Conservation (phyloP, 352 stramenopile species). For the Pelagophyceae sp. region DNA sequence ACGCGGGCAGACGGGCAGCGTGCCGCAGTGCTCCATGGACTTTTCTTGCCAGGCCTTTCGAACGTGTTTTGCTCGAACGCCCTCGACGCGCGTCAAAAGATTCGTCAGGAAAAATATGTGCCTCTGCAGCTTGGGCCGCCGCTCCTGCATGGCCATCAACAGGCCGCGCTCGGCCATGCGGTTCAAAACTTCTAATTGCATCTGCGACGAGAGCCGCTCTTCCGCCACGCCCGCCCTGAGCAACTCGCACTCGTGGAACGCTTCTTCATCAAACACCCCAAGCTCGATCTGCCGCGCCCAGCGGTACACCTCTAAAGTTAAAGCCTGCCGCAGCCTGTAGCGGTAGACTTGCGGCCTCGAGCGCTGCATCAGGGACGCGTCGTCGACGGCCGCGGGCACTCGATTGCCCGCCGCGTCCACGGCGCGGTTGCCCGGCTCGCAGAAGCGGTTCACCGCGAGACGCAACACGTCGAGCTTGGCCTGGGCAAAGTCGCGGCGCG, state of each 20-base stretch:
- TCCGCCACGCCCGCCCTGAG: not conserved
- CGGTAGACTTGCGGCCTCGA: constrained; percentile 2
- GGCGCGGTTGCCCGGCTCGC: not conserved
- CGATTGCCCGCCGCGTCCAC: not conserved
- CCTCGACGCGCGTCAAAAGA: not conserved
- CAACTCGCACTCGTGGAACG: constrained; percentile 12
- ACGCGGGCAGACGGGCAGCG: not conserved
- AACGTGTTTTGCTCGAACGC: not conserved
- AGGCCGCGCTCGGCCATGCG: not conserved
- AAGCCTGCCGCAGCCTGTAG: constrained; percentile 7
- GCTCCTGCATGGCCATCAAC: constrained; percentile 12
- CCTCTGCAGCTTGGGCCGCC: constrained; percentile 1
- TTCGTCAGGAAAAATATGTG: not conserved
- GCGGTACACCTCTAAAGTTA: constrained; percentile 12
- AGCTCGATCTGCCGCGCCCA: constrained; percentile 11
- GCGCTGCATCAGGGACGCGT: constrained; percentile 8
- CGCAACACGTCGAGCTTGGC: constrained; percentile 12
- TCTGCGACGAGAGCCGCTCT: not conserved
- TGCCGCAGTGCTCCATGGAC: constrained; percentile 7
- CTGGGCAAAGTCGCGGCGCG: not conserved
- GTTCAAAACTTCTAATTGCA: constrained; percentile 3
- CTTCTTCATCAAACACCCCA: constrained; percentile 3
- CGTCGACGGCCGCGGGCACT: not conserved
- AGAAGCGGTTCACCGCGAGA: constrained; percentile 12
- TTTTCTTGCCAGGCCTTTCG: not conserved